Base-by-base conservation (phyloP, 2,329 filamentous ascomycete species). In the Xylariaceae sp. region DNA sequence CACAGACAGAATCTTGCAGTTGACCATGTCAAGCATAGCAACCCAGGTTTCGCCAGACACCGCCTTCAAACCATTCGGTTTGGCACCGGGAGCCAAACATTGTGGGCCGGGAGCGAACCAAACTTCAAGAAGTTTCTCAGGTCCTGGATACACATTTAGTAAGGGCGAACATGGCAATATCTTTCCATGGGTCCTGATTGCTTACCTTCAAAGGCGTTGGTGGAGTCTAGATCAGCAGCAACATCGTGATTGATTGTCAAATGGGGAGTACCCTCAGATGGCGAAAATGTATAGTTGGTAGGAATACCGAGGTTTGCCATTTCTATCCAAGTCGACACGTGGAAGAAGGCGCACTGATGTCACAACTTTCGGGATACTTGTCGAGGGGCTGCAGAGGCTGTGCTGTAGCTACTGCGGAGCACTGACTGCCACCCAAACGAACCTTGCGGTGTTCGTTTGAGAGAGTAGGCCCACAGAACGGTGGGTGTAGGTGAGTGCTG, bases 401-500 rank as follows among this genome's bases (percentile, higher is more conserved):
- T 49, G 49, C 58, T 56, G 66, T 65, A 69, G 70, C 75, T 76
- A 81, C 79, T 78, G 84, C 86, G 86, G 86, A 93, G 89, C 90
- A 88, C 89, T 90, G 86, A 89, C 90, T 94, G 83, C 87, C 83
- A 79, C 88, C 82, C 88, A 94, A 89, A 92, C 88, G 88, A 91
- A 91, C 86, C 81, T 85, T 89, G 86, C 82, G 82, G 85, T 78
- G 86, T 87, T 78, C 87, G 89, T 80, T 83, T 87, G 88, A 91
- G 88, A 91, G 86, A 93, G 88, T 90, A 93, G 89, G 88, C 89
- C 88, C 89, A 93, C 86, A 82, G 79, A 77, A 79, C 70, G 75
- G 78, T 76, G 73, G 74, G 71, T 68, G 69, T 70, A 62, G 59
- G 64, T 70, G 70, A 75, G 79, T 80, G 87, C 86, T 92, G 87